Base-by-base conservation (phyloP, 2,329 filamentous ascomycete species). In the Diaporthe velutina region DNA sequence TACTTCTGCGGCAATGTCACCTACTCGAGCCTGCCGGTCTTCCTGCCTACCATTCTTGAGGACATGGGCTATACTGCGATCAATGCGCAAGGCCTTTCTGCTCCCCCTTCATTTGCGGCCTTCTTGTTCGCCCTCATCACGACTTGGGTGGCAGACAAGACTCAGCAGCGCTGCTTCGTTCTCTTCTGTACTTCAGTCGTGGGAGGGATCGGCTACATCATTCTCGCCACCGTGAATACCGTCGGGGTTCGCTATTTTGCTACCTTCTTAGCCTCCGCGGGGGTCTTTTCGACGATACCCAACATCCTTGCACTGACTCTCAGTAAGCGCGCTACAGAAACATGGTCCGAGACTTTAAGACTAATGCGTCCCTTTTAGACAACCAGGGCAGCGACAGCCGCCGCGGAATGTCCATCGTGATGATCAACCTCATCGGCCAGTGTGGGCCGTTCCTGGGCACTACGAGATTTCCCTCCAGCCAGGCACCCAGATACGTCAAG, bases 1-100 rank as follows among this genome's bases (percentile, higher is more conserved):
- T 70, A 70, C 15, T 70, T 70, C 35, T 70, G 66, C 33, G 48
- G 66, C n/a, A 70, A 70, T 42, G 66, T 70, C 45, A 55, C 50
- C 22, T 70, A 70, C 66, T 70, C 66, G 15, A 70, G 66, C 25
- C 33, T 70, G 33, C 66, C 66, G 22, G 66, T 55, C 50, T 70
- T 70, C 48, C n/a, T 70, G n/a, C 66, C 66, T 15, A 70, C 66
- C 19, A 70, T 70, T n/a, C 66, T 70, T 22, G 66, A 70, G 33
- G 66, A 70, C 28, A 70, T 70, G 48, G 66, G 66, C 17, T 70
- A 70, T n/a, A 70, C 66, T 15, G 22, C 66, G n/a, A 70, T 70
- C 48, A 67, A 42, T 40, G 48, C 66, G 35, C 66, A 70, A 30
- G 66, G 66, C 13, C 66, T 70, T 8, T 70, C 66, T 42, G 50